Conservation (phyloP, 768 basidiomycete species). For the Vishniacozyma victoriae region DNA sequence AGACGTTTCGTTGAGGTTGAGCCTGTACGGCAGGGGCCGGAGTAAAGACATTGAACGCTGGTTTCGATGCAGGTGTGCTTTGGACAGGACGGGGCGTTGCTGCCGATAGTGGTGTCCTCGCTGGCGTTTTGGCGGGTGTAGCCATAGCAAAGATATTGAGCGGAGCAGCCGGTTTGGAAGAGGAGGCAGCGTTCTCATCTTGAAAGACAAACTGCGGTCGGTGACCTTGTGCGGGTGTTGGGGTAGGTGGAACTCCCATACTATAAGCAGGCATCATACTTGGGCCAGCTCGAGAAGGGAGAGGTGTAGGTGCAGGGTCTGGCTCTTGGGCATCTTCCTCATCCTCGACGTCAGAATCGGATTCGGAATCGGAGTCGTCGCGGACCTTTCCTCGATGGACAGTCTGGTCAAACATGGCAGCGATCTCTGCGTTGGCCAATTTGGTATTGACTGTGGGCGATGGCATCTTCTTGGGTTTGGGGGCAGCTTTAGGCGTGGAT, state of each 20-base stretch:
- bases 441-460: constrained; percentile 90
- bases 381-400: constrained; percentile 42
- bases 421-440: constrained; percentile 86
- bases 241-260: constrained; percentile 43
- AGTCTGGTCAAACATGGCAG: constrained; percentile 80
- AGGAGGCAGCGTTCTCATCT: constrained; percentile 32
- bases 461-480: constrained; percentile 32
- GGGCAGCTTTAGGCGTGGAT: constrained; percentile 33
- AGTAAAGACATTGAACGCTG: constrained; percentile 36
- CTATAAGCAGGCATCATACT: constrained; percentile 29
- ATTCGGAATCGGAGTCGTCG: constrained; percentile 29
- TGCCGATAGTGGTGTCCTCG: too few species aligned
- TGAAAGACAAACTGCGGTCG: constrained; percentile 15
- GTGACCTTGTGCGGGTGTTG: constrained; percentile 44
- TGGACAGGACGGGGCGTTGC: too few species aligned
- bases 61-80: constrained; percentile 21
- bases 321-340: constrained; percentile 30
- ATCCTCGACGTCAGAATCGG: constrained; percentile 41
- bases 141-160: too few species aligned
- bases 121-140: too few species aligned
- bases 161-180: too few species aligned
- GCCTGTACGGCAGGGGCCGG: constrained; percentile 30
- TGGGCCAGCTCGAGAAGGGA: constrained; percentile 27
- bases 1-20: constrained; percentile 15
- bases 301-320: constrained; percentile 30